Conservation (phyloP, 148 eudicot genomes). For the Camellia granthamiana region DNA sequence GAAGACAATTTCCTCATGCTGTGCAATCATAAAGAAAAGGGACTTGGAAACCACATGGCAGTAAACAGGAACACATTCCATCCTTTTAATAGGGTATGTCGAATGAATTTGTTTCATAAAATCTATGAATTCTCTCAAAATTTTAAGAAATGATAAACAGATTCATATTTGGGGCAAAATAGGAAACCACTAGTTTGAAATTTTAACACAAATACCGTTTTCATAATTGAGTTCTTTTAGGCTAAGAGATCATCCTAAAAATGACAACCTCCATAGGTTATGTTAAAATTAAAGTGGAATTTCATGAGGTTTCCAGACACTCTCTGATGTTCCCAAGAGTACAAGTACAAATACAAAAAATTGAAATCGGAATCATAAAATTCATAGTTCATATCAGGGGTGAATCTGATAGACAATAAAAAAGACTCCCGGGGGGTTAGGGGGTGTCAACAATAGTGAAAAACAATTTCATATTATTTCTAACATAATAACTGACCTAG, state of each 20-base stretch:
- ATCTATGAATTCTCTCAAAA: not conserved
- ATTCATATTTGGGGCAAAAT: not conserved
- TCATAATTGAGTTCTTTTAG: no score
- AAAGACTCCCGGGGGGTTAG: no score
- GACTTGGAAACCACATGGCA: not conserved
- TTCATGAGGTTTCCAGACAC: not conserved
- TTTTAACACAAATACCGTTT: no score
- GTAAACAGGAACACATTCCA: not conserved
- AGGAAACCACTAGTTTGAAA: not conserved
- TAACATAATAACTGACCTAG: constrained; percentile 5
- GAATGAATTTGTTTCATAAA: not conserved
- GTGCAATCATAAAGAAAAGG: not conserved
- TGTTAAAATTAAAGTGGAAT: not conserved
- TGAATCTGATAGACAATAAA: no score
- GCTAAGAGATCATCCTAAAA: not conserved
- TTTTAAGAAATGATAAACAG: not conserved
- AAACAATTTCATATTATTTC: not conserved
- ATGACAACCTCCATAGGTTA: not conserved
- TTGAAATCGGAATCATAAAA: not conserved
- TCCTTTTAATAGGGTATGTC: not conserved
- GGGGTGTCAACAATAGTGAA: not conserved
- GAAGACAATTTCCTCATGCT: no score
- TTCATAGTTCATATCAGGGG: no score
- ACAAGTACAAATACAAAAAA: no score
- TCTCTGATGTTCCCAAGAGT: not conserved